Conservation (phyloP, 2,329 filamentous ascomycete genomes). For the Fusarium pilosicola region DNA sequence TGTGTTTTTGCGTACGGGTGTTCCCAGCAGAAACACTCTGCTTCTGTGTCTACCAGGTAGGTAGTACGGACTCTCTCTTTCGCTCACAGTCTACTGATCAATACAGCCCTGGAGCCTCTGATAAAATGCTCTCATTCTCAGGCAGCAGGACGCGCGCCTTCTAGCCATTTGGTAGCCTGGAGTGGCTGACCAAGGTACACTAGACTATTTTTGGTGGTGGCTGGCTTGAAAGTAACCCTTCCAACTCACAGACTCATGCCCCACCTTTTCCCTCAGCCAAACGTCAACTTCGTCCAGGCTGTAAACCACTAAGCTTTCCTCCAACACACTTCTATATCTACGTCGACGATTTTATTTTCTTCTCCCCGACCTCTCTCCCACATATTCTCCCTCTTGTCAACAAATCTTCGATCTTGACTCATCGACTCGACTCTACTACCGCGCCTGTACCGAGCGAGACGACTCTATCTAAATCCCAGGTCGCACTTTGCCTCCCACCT, state of each 20-base stretch:
- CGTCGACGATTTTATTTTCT: constrained; percentile 10
- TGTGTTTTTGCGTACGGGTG: not conserved
- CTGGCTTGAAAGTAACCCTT: constrained; percentile 4
- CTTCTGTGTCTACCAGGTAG: not conserved
- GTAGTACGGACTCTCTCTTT: not conserved
- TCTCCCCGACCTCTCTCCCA: constrained; percentile 3
- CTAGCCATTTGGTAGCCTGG: constrained; percentile 30
- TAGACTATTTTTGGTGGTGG: constrained; percentile 19
- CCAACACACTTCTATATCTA: constrained; percentile 17
- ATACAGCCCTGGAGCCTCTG: not conserved
- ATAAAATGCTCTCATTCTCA: not conserved
- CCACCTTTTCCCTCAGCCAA: constrained; percentile 25
- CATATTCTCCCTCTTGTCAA: not conserved
- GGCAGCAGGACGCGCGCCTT: constrained; percentile 36
- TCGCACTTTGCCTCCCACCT: constrained; percentile 38
- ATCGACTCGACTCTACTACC: not conserved
- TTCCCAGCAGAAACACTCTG: not conserved
- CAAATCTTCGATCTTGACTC: not conserved
- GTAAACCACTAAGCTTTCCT: constrained; percentile 28
- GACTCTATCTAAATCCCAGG: constrained; percentile 12
- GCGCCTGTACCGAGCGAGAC: constrained; percentile 25
- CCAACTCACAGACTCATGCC: constrained; percentile 22
- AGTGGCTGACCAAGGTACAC: constrained; percentile 23
- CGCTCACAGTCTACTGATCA: not conserved
- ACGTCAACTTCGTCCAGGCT: constrained; percentile 33